Percentiles rank a stretch among this genome's conserved stretches.
Conservation (phyloP, 495 filamentous ascomycete species). For the Hapsidospora chrysogenum region DNA sequence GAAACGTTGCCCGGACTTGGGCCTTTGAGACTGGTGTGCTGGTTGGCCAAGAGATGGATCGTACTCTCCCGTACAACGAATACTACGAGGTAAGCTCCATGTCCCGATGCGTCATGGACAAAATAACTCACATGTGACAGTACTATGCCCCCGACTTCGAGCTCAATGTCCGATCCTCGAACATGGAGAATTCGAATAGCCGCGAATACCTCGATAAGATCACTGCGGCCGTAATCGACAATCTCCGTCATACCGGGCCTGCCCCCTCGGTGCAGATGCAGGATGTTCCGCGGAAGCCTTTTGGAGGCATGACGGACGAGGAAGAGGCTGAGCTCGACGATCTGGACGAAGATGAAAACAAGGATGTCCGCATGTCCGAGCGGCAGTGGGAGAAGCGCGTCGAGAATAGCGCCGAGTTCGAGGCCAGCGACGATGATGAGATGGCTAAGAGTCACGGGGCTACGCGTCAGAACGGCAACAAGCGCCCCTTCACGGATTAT, state of each 20-base stretch:
- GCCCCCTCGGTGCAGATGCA: constrained; percentile 90
- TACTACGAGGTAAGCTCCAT: constrained; percentile 72
- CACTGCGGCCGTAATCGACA: constrained; percentile 78
- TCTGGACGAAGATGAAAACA: constrained; percentile 76
- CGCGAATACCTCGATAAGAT: constrained; percentile 93
- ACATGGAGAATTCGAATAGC: constrained; percentile 98
- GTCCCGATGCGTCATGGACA: constrained; percentile 3
- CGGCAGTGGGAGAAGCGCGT: constrained; percentile 69
- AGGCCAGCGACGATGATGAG: constrained; percentile 80
- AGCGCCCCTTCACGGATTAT: constrained; percentile 51
- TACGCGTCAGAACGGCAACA: constrained; percentile 39
- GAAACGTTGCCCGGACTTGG: constrained; percentile 95
- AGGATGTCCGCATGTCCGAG: constrained; percentile 69
- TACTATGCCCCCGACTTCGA: constrained; percentile 97
- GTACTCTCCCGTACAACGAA: constrained; percentile 87
- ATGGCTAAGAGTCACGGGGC: constrained; percentile 58
- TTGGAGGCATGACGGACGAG: constrained; percentile 58
- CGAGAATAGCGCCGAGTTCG: constrained; percentile 59
- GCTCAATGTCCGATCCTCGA: constrained; percentile 83
- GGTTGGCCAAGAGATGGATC: constrained; percentile 61
- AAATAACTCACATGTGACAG: constrained; percentile 35
- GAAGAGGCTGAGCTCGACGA: constrained; percentile 81
- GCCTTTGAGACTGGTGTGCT: constrained; percentile 88
- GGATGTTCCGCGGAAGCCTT: constrained; percentile 67
- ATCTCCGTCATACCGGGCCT: constrained; percentile 73